Conservation (phyloP, 2,329 filamentous ascomycete genomes). For the Fusarium sp. region DNA sequence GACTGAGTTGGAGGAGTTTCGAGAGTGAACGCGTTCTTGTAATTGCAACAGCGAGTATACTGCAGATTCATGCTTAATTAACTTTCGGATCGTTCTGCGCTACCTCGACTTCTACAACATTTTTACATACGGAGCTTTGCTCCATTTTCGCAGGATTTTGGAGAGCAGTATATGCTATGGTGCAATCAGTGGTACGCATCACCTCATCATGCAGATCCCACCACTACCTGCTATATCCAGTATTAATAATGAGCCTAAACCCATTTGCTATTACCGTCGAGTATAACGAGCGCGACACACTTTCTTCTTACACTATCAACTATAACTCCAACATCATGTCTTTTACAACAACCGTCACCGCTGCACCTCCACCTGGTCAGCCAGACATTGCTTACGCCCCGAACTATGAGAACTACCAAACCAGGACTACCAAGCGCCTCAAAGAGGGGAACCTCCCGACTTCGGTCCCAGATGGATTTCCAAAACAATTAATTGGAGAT, state of each 20-base stretch:
- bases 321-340: slow-evolving; percentile 1
- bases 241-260: slow-evolving; percentile 1
- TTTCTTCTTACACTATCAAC: background rate
- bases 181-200: slow-evolving; percentile 18
- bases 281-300: background rate
- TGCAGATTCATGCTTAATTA: too few relatives aligned
- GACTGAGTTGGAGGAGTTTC: slow-evolving; percentile 54
- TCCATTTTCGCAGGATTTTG: background rate
- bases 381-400: slow-evolving; percentile 32
- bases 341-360: slow-evolving; percentile 10
- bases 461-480: slow-evolving; percentile 17
- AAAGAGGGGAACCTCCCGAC: background rate
- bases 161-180: background rate
- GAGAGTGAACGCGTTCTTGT: slow-evolving; percentile 9
- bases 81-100: too few relatives aligned
- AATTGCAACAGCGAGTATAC: background rate
- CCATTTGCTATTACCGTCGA: background rate
- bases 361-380: slow-evolving; percentile 22
- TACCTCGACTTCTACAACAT: too few relatives aligned
- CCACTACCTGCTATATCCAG: background rate
- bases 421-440: background rate
- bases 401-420: slow-evolving; percentile 20
- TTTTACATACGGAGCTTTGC: too few relatives aligned
- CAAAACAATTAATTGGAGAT: slow-evolving; percentile 6
- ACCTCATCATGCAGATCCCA: slow-evolving; percentile 19